These are phyloP conservation scores for Actinidia polygama DNA, from an alignment of 179 eudicot genomes.

Conservation along the genomic window DNA sequence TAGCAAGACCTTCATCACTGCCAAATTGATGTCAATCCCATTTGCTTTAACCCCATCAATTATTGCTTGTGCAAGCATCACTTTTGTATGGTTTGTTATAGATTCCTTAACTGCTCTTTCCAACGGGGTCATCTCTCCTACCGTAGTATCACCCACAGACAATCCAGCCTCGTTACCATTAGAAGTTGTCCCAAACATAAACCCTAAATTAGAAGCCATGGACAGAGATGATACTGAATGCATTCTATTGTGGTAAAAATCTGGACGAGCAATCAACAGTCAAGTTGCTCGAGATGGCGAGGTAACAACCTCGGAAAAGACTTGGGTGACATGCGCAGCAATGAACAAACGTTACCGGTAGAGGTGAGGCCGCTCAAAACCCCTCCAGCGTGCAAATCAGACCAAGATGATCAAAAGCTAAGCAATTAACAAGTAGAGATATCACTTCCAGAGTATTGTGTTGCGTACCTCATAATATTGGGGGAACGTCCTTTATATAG, in stretches of 20 bases:
- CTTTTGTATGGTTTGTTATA: conserved; percentile 77
- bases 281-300: too few species aligned
- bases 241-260: conserved; percentile 58
- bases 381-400: too few species aligned
- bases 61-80: conserved; percentile 76
- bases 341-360: too few species aligned
- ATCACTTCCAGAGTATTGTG: too few species aligned
- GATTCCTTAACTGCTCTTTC: conserved; percentile 89
- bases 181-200: conserved; percentile 57
- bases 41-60: conserved; percentile 94
- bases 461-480: too few species aligned
- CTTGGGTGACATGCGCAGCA: too few species aligned
- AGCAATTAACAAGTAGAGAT: too few species aligned
- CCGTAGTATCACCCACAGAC: conserved; percentile 79
- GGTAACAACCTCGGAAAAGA: too few species aligned
- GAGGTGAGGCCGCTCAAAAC: too few species aligned
- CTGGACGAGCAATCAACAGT: too few species aligned
- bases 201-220: conserved; percentile 74
- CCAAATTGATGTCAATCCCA: conserved; percentile 91
- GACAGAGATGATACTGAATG: conserved; percentile 71
- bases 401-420: too few species aligned
- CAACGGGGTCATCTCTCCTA: conserved; percentile 78
- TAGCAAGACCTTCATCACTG: conserved; percentile 78
- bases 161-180: conserved; percentile 45
- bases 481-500: too few species aligned